Percentiles rank a stretch among this genome's conserved stretches.
Conservation (phyloP, 108 stramenopile genomes). For the Conticribra weissflogii region DNA sequence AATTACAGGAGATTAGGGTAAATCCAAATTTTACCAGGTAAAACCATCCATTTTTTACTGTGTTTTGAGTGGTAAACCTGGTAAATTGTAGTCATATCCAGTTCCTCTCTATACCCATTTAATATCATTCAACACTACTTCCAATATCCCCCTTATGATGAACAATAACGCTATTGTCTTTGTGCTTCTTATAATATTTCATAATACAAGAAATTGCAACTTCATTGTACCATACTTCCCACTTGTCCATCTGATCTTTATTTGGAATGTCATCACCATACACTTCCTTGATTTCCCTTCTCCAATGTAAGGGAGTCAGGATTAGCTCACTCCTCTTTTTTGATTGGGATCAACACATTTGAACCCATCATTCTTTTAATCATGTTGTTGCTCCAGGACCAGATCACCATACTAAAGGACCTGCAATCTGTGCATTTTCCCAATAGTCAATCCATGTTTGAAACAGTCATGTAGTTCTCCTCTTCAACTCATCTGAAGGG, state of each 20-base stretch:
- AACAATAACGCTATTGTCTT: no score
- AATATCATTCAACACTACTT: no score
- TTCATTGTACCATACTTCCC: no score
- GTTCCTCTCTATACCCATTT: no score
- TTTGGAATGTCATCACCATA: not conserved
- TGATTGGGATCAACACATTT: not conserved
- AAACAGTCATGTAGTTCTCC: not conserved
- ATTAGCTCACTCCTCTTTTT: not conserved
- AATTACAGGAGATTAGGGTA: no score
- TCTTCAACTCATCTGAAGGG: not conserved
- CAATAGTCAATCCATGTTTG: not conserved
- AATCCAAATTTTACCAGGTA: no score
- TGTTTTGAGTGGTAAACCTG: no score
- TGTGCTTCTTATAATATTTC: no score
- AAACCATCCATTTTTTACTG: no score
- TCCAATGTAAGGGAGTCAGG: not conserved
- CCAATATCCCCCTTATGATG: no score
- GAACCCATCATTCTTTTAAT: not conserved
- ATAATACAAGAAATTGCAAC: no score
- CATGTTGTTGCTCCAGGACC: not conserved
- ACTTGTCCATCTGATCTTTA: not conserved
- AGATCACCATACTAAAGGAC: not conserved
- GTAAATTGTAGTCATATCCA: no score
- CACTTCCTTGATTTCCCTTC: not conserved
- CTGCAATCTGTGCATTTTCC: not conserved